These are phyloP conservation scores for Sphagnum tenellum DNA, from an alignment of 225 moss, liverwort and hornwort genomes.

Conservation along the genomic window DNA sequence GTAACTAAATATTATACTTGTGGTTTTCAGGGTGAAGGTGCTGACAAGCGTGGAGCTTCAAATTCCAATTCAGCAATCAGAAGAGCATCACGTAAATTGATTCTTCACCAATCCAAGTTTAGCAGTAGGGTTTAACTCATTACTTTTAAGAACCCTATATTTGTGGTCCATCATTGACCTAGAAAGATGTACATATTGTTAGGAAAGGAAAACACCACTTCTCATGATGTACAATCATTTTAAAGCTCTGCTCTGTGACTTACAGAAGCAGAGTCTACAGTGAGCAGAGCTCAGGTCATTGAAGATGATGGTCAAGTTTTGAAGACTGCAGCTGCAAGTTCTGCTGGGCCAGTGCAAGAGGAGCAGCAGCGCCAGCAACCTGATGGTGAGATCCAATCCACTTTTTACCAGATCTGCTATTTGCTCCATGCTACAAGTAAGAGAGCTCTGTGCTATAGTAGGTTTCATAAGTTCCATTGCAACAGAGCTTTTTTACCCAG, in stretches of 20 bases:
- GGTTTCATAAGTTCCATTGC: not conserved
- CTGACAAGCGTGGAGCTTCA: conserved; percentile 22
- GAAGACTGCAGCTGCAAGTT: conserved; percentile 18
- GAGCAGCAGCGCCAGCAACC: conserved; percentile 22
- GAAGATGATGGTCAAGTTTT: conserved; percentile 34
- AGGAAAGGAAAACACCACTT: too few species aligned
- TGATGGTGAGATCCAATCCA: conserved; percentile 11
- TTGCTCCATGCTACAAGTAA: not conserved
- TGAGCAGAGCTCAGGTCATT: conserved; percentile 31
- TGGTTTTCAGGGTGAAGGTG: conserved; percentile 26
- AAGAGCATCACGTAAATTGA: conserved; percentile 40
- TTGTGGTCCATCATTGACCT: too few species aligned
- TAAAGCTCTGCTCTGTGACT: not conserved
- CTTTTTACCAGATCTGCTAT: not conserved
- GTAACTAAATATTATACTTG: not conserved
- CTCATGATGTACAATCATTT: too few species aligned
- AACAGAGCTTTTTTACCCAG: not conserved
- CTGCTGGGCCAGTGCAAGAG: conserved; percentile 18
- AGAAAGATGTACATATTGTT: too few species aligned
- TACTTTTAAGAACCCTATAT: too few species aligned
- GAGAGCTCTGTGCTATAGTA: not conserved
- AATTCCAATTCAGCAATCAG: conserved; percentile 30
- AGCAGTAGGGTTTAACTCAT: too few species aligned
- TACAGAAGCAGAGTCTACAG: conserved; percentile 38
- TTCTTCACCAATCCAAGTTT: too few species aligned